Conservation (phyloP, 1,139 yeast species). For the Yamadazyma oceani region DNA sequence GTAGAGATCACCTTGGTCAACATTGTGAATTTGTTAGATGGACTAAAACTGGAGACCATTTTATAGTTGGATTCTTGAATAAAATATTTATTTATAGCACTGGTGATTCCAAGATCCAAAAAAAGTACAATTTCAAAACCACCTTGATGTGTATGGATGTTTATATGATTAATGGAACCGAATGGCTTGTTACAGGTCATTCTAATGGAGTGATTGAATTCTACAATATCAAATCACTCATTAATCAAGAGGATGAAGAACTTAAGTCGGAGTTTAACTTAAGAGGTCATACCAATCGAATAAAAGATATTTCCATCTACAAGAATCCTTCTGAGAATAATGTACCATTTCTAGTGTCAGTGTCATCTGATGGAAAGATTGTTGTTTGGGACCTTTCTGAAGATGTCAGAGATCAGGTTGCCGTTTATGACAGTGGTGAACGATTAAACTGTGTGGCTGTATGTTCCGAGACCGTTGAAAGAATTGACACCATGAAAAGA, state of each 20-base stretch:
- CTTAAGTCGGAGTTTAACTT: slow-evolving; percentile 54
- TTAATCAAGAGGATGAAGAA: slow-evolving; percentile 21
- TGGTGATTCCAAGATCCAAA: slow-evolving; percentile 57
- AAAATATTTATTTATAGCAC: slow-evolving; percentile 68
- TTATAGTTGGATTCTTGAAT: slow-evolving; percentile 71
- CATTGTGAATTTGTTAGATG: slow-evolving; percentile 67
- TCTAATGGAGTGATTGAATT: slow-evolving; percentile 73
- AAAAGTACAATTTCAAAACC: slow-evolving; percentile 48
- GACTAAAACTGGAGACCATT: slow-evolving; percentile 61
- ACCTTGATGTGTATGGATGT: slow-evolving; percentile 72
- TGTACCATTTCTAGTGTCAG: slow-evolving; percentile 63
- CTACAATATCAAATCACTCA: slow-evolving; percentile 30
- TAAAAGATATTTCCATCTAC: slow-evolving; percentile 70
- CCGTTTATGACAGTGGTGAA: slow-evolving; percentile 91
- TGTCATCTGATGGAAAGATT: slow-evolving; percentile 90
- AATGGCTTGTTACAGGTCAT: slow-evolving; percentile 67
- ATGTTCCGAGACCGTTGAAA: slow-evolving; percentile 78
- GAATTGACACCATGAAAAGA: slow-evolving; percentile 68
- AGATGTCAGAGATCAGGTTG: slow-evolving; percentile 66
- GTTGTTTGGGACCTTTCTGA: slow-evolving; percentile 79
- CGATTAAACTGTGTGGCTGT: slow-evolving; percentile 83
- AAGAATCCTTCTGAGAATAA: slow-evolving; percentile 37
- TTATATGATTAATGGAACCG: slow-evolving; percentile 41
- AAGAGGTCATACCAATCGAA: slow-evolving; percentile 81
- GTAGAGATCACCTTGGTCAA: slow-evolving; percentile 64